These are phyloP conservation scores for Termitomyces sp. DNA, from an alignment of 768 basidiomycete species.

Conservation along the genomic window DNA sequence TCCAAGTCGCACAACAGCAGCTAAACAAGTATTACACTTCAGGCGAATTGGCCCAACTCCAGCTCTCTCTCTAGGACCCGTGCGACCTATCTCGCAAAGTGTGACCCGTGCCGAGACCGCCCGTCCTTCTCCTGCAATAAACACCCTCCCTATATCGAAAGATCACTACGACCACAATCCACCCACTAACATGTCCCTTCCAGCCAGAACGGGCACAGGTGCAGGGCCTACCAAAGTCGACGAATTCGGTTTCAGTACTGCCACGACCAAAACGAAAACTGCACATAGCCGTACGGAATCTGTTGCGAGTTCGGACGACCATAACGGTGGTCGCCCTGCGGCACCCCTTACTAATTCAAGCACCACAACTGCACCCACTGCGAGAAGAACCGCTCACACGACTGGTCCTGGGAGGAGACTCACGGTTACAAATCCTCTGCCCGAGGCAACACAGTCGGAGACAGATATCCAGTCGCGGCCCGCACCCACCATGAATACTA, in stretches of 20 bases:
- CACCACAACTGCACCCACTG: conserved; percentile 6
- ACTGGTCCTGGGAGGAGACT: conserved; percentile 19
- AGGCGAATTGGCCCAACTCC: conserved; percentile 46
- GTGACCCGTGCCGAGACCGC: conserved; percentile 6
- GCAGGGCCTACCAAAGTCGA: conserved; percentile 11
- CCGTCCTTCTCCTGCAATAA: conserved; percentile 3
- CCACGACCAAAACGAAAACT: conserved; percentile 11
- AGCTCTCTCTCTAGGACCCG: conserved; percentile 35
- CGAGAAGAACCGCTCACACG: conserved; percentile 19
- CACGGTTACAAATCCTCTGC: conserved; percentile 34
- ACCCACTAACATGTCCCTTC: neutral
- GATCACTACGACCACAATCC: conserved; percentile 2
- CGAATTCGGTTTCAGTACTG: conserved; percentile 15
- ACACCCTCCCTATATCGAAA: conserved; percentile 11
- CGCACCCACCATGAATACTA: neutral
- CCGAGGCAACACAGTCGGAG: conserved; percentile 21
- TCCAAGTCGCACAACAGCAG: neutral
- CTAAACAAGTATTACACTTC: neutral
- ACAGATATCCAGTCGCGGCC: conserved; percentile 3
- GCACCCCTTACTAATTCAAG: conserved; percentile 1
- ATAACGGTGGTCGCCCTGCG: conserved; percentile 7
- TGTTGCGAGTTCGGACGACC: conserved; percentile 13
- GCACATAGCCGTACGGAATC: conserved; percentile 16
- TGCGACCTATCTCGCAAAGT: conserved; percentile 7
- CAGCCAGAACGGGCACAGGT: neutral